Base-by-base conservation (phyloP, 2,329 filamentous ascomycete genomes). In the Pyricularia grisea region DNA sequence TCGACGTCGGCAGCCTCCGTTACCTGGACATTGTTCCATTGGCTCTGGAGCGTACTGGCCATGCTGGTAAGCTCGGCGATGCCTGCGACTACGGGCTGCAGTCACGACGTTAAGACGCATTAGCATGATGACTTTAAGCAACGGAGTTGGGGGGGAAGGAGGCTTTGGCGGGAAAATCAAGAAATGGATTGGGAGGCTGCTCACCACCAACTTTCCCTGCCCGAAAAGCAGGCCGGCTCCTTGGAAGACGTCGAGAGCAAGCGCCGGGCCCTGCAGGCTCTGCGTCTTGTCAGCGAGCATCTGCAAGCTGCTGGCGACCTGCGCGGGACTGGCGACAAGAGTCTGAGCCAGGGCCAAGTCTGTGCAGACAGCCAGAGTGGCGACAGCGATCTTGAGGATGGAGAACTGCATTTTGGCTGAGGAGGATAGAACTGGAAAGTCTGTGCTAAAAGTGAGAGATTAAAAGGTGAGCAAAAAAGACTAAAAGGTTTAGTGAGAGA, bases 161-260 rank as follows among this genome's bases (percentile, higher is more conserved):
- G 9, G 4, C 9, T 9, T 33, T 33, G 31, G 31, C 11, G 30
- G 9, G 9, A 10, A 33, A 33, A 61, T n/a, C n/a, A 5, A 27
- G 3, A 31, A n/a, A 6, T 4, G 14, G 27, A 17, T 66, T 69
- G 69, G 30, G 28, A 11, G 70, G 33, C 3, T 36, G 2, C 74
- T 69, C 72, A 77, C 76, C 4, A 77, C 75, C 71, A 77, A 75
- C 2, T 75, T 76, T 2, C 77, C 77, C 31, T 69, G 72, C 20
- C 76, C 76, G 11, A 74, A 66, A 10, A 73, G 2, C 9, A 77
- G 68, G 20, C 78, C 69, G 3, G 73, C 72, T 0, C 71, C 74
- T 55, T 74, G 77, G 68, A 76, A 0, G n/a, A 75, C 4, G 42
- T 55, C 73, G 66, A 79, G 76, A 14, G 42, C 68, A n/a, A 75